Percentiles rank a stretch among this genome's conserved stretches.
Evolutionary conservation across 1,284 basidiomycete species (phyloP).

Genomic region (Marasmius oreades): DNA sequence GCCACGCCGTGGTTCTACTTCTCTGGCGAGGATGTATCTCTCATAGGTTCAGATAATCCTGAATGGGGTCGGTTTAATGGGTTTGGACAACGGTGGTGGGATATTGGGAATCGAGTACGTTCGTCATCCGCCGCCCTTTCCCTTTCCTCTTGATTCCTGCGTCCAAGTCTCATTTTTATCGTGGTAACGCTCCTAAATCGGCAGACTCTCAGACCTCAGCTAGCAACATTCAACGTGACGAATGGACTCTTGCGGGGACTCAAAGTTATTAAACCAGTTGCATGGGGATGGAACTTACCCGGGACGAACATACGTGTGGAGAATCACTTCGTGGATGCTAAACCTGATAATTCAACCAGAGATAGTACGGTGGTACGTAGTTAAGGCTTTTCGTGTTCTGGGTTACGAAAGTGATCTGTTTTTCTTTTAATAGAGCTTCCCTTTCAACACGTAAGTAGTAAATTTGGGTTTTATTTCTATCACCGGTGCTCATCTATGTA

Average conservation of each 20-base stretch:
- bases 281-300: slow-evolving; percentile 45
- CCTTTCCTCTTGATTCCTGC: too few relatives aligned
- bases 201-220: slow-evolving; percentile 40
- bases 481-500: not conserved
- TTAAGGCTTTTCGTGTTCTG: not conserved
- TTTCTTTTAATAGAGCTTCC: slow-evolving; percentile 31
- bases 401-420: not conserved
- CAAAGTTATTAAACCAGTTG: slow-evolving; percentile 47
- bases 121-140: not conserved
- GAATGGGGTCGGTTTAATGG: slow-evolving; percentile 38
- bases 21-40: slow-evolving; percentile 31
- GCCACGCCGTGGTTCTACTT: slow-evolving; percentile 44
- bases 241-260: slow-evolving; percentile 36
- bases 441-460: slow-evolving; percentile 40
- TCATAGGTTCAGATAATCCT: slow-evolving; percentile 33
- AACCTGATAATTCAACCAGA: slow-evolving; percentile 36
- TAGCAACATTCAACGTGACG: slow-evolving; percentile 45
- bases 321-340: slow-evolving; percentile 43
- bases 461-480: not conserved
- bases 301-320: slow-evolving; percentile 40
- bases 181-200: not conserved
- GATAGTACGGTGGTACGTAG: slow-evolving; percentile 29
- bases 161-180: too few relatives aligned
- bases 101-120: slow-evolving; percentile 36
- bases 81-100: slow-evolving; percentile 48